These are phyloP conservation scores for Pseudopithomyces chartarum DNA, from an alignment of 2,329 filamentous ascomycete genomes.

Conservation along the genomic window DNA sequence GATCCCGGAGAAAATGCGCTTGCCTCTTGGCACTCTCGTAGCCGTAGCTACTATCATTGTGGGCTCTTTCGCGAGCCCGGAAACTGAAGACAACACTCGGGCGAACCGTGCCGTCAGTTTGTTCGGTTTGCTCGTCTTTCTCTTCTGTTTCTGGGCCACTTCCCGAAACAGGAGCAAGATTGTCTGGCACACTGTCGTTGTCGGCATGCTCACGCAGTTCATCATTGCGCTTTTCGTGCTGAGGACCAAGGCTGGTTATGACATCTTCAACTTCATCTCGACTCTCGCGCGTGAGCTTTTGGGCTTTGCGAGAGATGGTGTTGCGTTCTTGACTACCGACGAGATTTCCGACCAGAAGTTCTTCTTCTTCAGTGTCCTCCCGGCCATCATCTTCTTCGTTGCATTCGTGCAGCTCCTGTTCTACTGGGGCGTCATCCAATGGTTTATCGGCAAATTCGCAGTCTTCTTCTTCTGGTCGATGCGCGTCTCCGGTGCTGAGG, in stretches of 20 bases:
- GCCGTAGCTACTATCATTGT: slow-evolving; percentile 76
- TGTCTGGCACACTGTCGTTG: slow-evolving; percentile 66
- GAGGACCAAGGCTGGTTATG: slow-evolving; percentile 76
- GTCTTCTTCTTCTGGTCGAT: slow-evolving; percentile 91
- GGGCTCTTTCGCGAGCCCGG: slow-evolving; percentile 74
- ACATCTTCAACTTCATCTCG: slow-evolving; percentile 91
- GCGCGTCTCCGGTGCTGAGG: slow-evolving; percentile 85
- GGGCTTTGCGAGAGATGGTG: slow-evolving; percentile 75
- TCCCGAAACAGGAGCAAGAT: slow-evolving; percentile 69
- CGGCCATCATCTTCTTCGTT: slow-evolving; percentile 95
- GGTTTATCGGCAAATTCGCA: slow-evolving; percentile 87
- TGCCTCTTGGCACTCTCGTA: slow-evolving; percentile 65
- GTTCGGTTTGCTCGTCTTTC: slow-evolving; percentile 75
- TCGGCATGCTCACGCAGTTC: slow-evolving; percentile 87
- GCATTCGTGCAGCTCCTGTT: slow-evolving; percentile 87
- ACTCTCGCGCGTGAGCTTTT: slow-evolving; percentile 74
- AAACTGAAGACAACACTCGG: slow-evolving; percentile 76
- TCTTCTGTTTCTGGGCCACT: slow-evolving; percentile 69
- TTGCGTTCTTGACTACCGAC: slow-evolving; percentile 70
- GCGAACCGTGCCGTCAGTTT: slow-evolving; percentile 80
- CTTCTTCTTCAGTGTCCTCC: slow-evolving; percentile 82
- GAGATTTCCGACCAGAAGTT: slow-evolving; percentile 50
- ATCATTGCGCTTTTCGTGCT: slow-evolving; percentile 88
- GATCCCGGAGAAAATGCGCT: slow-evolving; percentile 70
- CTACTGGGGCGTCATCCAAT: slow-evolving; percentile 80